Base-by-base conservation (phyloP, 805 yeast genomes). In the Grigorovia transvaalensis region DNA sequence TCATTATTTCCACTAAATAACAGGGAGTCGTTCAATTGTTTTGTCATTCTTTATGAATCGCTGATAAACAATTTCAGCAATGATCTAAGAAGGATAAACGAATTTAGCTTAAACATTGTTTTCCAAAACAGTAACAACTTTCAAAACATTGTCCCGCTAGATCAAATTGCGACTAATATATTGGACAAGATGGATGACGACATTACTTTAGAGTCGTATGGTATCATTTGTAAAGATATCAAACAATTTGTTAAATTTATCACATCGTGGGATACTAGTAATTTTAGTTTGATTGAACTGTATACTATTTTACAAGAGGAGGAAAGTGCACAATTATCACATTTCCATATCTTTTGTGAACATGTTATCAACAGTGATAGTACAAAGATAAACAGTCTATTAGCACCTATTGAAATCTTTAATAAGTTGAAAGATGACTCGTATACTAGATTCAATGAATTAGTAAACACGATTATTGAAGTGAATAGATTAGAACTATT, bases 261-360 rank as follows among this genome's bases (percentile, higher is more conserved):
- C 51, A 50, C 56, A 8, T 42, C 46, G 1, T 33, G 45, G 27
- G 48, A 58, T 43, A 49, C 3, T 23, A 4, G 45, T 4, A 54
- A 51, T n/a, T 58, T 52, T 38, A 54, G 54, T 20, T 49, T 65
- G 4, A 53, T 54, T 44, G 63, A 59, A 18, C 41, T 66, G 2
- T 53, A 57, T 48, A 49, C 54, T 11, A 57, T 65, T 6, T 48
- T 59, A 0, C 49, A 58, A 44, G 63, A 58, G 45, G 57, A 56
- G 17, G 57, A 57, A 42, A 38, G 54, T 8, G 57, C 56, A 17
- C 70, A 66, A 53, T 46, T 50, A 15, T 58, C 60, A 2, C 62
- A 57, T 51, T 65, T 61, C 44, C 54, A 61, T 2, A 52, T 61
- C 2, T 50, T 59, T 15, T 50, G 58, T 20, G 56, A 56, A 46